Evolutionary conservation across 345 rosid species (phyloP).

Genomic region (Eucalyptus curtisii): DNA sequence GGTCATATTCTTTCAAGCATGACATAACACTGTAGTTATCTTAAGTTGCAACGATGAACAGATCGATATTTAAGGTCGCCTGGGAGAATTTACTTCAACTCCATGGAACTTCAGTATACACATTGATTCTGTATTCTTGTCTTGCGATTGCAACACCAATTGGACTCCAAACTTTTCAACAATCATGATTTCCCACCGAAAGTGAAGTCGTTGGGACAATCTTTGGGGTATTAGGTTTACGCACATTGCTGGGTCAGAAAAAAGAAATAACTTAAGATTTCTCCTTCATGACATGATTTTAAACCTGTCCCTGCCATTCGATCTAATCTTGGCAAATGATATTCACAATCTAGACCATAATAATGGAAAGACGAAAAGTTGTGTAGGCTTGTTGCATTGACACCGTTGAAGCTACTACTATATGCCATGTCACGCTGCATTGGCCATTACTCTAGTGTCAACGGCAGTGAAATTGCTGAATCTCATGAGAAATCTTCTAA

Average conservation of each 20-base stretch:
- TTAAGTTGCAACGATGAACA: background rate
- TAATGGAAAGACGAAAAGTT: background rate
- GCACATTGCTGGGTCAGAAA: background rate
- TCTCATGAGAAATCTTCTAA: background rate
- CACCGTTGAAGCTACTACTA: background rate
- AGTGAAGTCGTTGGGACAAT: background rate
- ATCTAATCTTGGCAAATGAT: background rate
- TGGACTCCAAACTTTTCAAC: background rate
- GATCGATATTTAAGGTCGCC: background rate
- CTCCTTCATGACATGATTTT: background rate
- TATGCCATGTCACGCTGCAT: background rate
- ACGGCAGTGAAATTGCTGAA: background rate
- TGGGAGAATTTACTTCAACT: background rate
- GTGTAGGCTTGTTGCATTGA: background rate
- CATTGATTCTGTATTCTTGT: background rate
- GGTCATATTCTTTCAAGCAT: background rate
- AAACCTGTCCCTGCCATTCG: background rate
- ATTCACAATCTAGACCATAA: background rate
- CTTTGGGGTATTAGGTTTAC: background rate
- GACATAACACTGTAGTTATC: background rate
- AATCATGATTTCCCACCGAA: background rate
- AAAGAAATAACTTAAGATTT: background rate
- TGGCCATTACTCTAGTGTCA: background rate
- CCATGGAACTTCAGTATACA: background rate
- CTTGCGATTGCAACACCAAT: background rate